Conservation (phyloP, 768 basidiomycete species). For the Boletus reticulatus region DNA sequence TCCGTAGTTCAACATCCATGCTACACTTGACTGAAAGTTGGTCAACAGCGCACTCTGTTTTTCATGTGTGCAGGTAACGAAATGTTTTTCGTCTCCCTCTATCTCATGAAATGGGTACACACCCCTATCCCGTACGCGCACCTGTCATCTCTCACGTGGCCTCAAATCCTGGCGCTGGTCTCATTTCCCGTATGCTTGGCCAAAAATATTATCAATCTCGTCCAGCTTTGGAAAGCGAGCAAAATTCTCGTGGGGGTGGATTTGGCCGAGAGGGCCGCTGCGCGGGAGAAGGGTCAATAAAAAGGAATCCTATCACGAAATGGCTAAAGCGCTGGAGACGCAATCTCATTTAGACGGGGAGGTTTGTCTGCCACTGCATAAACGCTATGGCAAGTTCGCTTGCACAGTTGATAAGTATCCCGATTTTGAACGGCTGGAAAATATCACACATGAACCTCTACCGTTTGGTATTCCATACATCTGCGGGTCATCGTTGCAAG, state of each 20-base stretch:
- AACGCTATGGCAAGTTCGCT: conserved; percentile 7
- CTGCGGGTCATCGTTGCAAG: conserved; percentile 6
- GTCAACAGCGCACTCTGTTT: conserved; percentile 75
- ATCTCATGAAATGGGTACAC: conserved; percentile 84
- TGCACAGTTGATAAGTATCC: conserved; percentile 13
- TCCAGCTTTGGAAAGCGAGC: conserved; percentile 98
- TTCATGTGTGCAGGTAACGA: conserved; percentile 94
- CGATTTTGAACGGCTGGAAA: conserved; percentile 1
- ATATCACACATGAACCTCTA: conserved; percentile 6
- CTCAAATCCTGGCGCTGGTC: conserved; percentile 62
- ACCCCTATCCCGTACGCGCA: conserved; percentile 53
- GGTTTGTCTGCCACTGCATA: conserved; percentile 5
- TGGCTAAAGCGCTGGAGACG: neutral
- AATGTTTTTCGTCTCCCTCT: conserved; percentile 91
- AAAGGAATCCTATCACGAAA: neutral
- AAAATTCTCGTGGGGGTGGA: conserved; percentile 94
- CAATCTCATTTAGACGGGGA: conserved; percentile 14
- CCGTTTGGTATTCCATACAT: conserved; percentile 6
- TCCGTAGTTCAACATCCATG: conserved; percentile 39
- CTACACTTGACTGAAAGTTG: neutral
- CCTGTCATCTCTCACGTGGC: conserved; percentile 58
- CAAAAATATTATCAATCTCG: conserved; percentile 93
- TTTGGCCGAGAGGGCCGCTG: conserved; percentile 77
- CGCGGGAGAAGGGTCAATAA: conserved; percentile 37
- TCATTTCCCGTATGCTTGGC: conserved; percentile 66